phyloP scores from a whole-genome alignment of 1,139 yeast genomes.

The Starmera stellimalicola region DNA sequence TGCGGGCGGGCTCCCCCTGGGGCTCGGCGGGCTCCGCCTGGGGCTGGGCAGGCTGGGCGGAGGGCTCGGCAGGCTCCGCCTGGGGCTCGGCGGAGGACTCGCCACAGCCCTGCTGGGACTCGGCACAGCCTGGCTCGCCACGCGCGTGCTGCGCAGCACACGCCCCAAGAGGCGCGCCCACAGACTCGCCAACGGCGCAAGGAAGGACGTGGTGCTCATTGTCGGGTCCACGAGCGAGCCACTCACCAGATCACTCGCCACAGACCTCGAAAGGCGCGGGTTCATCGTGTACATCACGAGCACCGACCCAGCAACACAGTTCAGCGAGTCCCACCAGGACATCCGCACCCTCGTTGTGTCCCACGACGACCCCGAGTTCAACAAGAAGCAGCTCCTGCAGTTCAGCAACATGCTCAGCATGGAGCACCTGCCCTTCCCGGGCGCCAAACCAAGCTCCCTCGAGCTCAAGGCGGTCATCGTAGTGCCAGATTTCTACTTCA shows the following conservation, averaged over 20 bases:
- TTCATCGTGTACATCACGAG: slow-evolving; percentile 73
- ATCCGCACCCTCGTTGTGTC: slow-evolving; percentile 46
- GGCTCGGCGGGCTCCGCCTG: no score
- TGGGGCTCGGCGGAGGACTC: no score
- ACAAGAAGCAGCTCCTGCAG: slow-evolving; percentile 28
- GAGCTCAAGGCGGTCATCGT: slow-evolving; percentile 49
- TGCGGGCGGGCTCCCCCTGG: background rate
- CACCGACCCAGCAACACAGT: slow-evolving; percentile 22
- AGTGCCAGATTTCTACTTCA: slow-evolving; percentile 56
- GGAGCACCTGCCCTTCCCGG: slow-evolving; percentile 26
- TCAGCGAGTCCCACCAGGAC: slow-evolving; percentile 43
- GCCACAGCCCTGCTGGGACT: no score
- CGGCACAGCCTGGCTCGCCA: no score
- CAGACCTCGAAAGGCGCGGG: slow-evolving; percentile 70
- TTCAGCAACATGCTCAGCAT: slow-evolving; percentile 29
- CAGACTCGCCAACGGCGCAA: slow-evolving; percentile 56
- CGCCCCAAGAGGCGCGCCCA: slow-evolving; percentile 41
- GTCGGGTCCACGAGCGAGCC: slow-evolving; percentile 78
- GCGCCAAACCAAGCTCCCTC: slow-evolving; percentile 38
- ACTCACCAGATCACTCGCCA: slow-evolving; percentile 56
- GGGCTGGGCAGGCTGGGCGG: no score
- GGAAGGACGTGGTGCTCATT: slow-evolving; percentile 64
- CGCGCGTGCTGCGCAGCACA: no score
- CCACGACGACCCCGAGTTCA: slow-evolving; percentile 32
- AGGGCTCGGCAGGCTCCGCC: no score